phyloP scores from a whole-genome alignment of 1,284 basidiomycete genomes.

The Ganoderma multipileum region DNA sequence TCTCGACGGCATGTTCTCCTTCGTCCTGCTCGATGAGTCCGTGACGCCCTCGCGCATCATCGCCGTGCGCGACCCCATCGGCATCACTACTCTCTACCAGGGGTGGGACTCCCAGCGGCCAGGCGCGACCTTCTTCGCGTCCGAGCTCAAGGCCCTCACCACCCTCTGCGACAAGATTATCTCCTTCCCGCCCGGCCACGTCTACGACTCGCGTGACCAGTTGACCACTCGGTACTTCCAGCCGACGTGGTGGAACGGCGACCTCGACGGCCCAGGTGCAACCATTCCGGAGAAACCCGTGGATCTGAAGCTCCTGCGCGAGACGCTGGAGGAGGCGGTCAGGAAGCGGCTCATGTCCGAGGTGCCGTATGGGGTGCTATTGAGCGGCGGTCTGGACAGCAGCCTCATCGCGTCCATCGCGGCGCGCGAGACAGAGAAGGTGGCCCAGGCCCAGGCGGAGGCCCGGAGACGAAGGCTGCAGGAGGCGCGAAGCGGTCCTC shows the following conservation, averaged over 20 bases:
- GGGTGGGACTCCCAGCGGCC: conserved; percentile 90
- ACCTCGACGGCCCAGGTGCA: conserved; percentile 63
- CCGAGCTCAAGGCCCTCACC: conserved; percentile 93
- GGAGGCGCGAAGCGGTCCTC: conserved; percentile 60
- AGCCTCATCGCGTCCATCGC: conserved; percentile 97
- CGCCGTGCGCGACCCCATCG: conserved; percentile 97
- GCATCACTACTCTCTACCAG: conserved; percentile 98
- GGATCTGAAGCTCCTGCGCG: conserved; percentile 78
- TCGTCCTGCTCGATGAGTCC: conserved; percentile 94
- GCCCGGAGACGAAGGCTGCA: conserved; percentile 65
- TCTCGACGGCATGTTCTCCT: conserved; percentile 99
- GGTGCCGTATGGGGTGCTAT: conserved; percentile 96
- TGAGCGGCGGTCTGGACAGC: conserved; percentile 96
- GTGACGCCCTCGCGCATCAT: conserved; percentile 90
- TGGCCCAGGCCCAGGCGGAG: conserved; percentile 82
- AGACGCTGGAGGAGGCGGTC: conserved; percentile 91
- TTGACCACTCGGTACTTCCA: conserved; percentile 85
- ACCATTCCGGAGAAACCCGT: conserved; percentile 69
- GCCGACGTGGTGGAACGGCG: conserved; percentile 87
- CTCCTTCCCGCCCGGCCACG: conserved; percentile 97
- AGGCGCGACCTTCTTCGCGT: conserved; percentile 91
- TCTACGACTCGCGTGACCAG: conserved; percentile 85
- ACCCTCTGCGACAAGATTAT: conserved; percentile 96
- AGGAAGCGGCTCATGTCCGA: conserved; percentile 98
- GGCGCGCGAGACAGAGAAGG: conserved; percentile 95